A percentile compares a stretch with the other conserved stretches of the same genome.
Evolutionary conservation across 2,329 filamentous ascomycete species (phyloP).

Genomic region (Colletotrichum eremochloae): DNA sequence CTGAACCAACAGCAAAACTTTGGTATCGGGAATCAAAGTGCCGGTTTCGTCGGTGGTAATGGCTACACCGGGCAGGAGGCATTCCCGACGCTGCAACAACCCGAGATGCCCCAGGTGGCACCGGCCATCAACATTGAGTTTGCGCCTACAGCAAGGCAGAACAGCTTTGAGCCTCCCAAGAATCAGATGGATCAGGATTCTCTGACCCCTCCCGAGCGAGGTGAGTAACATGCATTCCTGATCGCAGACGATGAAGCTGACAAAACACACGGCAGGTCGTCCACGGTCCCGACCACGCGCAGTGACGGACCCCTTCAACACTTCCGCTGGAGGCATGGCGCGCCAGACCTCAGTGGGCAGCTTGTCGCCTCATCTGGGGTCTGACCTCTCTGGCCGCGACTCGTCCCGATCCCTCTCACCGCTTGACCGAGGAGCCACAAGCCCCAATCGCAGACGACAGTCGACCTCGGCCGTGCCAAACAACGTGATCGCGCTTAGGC

Average conservation of each 20-base stretch:
- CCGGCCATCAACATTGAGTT: constrained; percentile 97
- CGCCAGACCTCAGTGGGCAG: constrained; percentile 55
- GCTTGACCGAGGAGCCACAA: constrained; percentile 65
- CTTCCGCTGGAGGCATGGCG: constrained; percentile 56
- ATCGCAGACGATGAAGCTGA: constrained; percentile 41
- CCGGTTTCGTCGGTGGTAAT: constrained; percentile 53
- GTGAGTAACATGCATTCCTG: constrained; percentile 52
- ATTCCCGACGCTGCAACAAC: constrained; percentile 65
- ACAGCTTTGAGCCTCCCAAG: constrained; percentile 76
- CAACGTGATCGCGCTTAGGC: constrained; percentile 83
- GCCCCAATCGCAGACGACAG: constrained; percentile 66
- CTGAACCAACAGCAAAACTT: constrained; percentile 63
- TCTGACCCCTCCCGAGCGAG: constrained; percentile 83
- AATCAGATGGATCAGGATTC: constrained; percentile 80
- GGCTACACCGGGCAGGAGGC: constrained; percentile 60
- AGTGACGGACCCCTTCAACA: constrained; percentile 72
- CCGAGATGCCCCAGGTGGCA: constrained; percentile 82
- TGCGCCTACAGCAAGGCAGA: constrained; percentile 79
- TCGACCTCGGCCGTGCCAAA: constrained; percentile 74
- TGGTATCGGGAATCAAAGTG: constrained; percentile 57
- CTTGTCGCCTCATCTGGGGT: constrained; percentile 65
- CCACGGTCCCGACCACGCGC: constrained; percentile 65
- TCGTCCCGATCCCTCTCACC: constrained; percentile 71
- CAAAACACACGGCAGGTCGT: constrained; percentile 55
- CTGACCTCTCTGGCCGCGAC: constrained; percentile 60